A percentile compares a stretch with the other conserved stretches of the same genome.
Evolutionary conservation across 805 yeast species (phyloP).

Genomic region (Kodamaea kaohsiungensis): DNA sequence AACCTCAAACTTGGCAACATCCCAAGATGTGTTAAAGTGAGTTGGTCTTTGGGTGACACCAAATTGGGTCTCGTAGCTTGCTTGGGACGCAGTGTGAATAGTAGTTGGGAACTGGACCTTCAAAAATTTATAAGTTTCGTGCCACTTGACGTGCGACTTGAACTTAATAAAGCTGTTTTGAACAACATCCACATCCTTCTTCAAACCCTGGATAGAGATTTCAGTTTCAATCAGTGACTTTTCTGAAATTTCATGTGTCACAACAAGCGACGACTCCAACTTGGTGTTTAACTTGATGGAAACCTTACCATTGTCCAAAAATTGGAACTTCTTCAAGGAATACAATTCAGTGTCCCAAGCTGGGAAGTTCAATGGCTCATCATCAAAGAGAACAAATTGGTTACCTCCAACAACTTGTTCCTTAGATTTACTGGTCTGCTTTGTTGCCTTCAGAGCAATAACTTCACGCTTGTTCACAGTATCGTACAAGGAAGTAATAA

Average conservation of each 20-base stretch:
- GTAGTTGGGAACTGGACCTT: constrained; percentile 96
- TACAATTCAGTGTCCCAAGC: constrained; percentile 98
- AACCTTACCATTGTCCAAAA: constrained; percentile 42
- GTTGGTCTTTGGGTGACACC: constrained; percentile 92
- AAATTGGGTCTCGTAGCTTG: constrained; percentile 91
- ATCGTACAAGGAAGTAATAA: constrained; percentile 66
- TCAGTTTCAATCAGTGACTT: constrained; percentile 62
- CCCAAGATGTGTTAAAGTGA: constrained; percentile 95
- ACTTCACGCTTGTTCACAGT: constrained; percentile 58
- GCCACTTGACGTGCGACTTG: constrained; percentile 69
- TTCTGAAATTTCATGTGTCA: constrained; percentile 59
- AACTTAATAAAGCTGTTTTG: constrained; percentile 39
- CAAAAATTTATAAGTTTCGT: constrained; percentile 81
- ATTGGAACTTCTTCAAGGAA: constrained; percentile 70
- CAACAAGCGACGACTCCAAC: constrained; percentile 61
- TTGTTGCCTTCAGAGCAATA: constrained; percentile 56
- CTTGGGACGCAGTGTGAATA: constrained; percentile 63
- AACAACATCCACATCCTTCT: constrained; percentile 49
- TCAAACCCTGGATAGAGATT: constrained; percentile 65
- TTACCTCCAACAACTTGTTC: constrained; percentile 58
- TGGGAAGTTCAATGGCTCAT: constrained; percentile 86
- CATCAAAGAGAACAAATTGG: constrained; percentile 80
- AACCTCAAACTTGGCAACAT: constrained; percentile 93
- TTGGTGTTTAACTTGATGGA: constrained; percentile 51
- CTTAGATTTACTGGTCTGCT: constrained; percentile 37